phyloP scores from a whole-genome alignment of 768 basidiomycete species.

The Erythrobasidium yunnanense region DNA sequence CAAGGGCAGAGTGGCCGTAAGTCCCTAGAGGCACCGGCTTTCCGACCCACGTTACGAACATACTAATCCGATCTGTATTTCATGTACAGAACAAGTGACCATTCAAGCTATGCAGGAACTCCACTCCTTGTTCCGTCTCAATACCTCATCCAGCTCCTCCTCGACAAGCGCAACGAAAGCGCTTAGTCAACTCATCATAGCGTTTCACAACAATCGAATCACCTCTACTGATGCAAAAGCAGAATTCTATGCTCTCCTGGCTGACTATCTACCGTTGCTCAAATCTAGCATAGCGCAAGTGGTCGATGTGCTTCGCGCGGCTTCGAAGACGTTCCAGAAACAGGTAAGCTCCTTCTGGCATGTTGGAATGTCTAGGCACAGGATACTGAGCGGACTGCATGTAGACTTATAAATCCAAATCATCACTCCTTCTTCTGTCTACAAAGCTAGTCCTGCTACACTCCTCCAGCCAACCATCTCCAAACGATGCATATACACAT shows the following conservation, averaged over 20 bases:
- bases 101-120: constrained; percentile 23
- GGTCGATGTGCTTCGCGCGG: not conserved
- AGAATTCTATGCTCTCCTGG: not conserved
- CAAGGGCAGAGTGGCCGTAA: not conserved
- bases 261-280: not conserved
- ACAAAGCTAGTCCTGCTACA: constrained; percentile 65
- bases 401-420: constrained; percentile 59
- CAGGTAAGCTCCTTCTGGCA: constrained; percentile 50
- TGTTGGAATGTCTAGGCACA: not conserved
- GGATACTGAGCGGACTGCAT: too few species aligned
- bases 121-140: constrained; percentile 18
- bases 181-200: constrained; percentile 27
- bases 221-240: not conserved
- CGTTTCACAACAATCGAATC: not conserved
- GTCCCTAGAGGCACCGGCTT: too few species aligned
- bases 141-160: not conserved
- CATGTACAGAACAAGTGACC: not conserved
- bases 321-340: not conserved
- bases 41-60: not conserved
- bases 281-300: not conserved
- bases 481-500: constrained; percentile 41
- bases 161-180: not conserved
- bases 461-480: constrained; percentile 46
- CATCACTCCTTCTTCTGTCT: constrained; percentile 73
- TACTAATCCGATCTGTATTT: not conserved